phyloP scores from a whole-genome alignment of 371 early-diverging fungal species.

The Parasitella parasitica region DNA sequence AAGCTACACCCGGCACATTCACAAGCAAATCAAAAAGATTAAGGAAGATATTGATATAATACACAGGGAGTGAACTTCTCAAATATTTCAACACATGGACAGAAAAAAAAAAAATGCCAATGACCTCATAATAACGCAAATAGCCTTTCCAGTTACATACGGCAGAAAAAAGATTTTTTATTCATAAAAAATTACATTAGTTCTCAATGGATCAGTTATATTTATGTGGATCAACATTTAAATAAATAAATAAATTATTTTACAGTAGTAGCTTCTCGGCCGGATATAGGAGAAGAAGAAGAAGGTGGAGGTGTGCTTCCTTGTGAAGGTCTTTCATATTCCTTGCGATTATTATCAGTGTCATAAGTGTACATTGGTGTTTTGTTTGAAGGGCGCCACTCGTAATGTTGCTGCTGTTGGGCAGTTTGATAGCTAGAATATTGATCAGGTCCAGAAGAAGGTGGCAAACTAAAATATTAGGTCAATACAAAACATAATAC shows the following conservation, averaged over 20 bases:
- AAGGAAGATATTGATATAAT: too few relatives aligned
- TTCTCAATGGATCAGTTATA: background rate
- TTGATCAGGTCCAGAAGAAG: slow-evolving; percentile 10
- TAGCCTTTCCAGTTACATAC: too few relatives aligned
- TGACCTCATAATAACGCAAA: too few relatives aligned
- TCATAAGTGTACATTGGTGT: slow-evolving; percentile 10
- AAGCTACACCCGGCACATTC: slow-evolving; percentile 12
- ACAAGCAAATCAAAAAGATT: slow-evolving; percentile 12
- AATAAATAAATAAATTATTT: slow-evolving; percentile 5
- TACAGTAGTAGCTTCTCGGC: background rate
- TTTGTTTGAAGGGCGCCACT: slow-evolving; percentile 3
- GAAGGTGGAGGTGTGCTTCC: background rate
- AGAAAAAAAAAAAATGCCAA: too few relatives aligned
- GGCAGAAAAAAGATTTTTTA: background rate
- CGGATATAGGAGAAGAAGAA: background rate
- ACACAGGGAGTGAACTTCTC: too few relatives aligned
- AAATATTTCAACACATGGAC: too few relatives aligned
- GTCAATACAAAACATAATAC: background rate
- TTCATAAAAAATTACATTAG: background rate
- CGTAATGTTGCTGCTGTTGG: slow-evolving; percentile 6
- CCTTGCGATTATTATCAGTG: background rate
- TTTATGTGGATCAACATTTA: background rate
- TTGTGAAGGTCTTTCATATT: slow-evolving; percentile 1
- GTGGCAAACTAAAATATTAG: slow-evolving; percentile 6
- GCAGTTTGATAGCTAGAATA: slow-evolving; percentile 4